Conservation (phyloP, 306 rosid species). For the Glycyrrhiza uralensis region DNA sequence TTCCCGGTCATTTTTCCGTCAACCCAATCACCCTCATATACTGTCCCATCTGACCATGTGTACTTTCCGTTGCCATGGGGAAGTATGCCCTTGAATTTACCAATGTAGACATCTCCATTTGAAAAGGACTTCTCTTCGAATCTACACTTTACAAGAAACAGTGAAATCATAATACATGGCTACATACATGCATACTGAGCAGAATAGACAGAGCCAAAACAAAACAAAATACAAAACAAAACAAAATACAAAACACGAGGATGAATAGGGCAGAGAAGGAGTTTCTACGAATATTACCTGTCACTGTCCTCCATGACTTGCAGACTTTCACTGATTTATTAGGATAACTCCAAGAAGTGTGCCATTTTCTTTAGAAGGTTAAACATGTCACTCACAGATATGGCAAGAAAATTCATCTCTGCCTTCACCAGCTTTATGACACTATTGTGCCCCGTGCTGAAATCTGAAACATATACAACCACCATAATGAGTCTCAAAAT, state of each 20-base stretch:
- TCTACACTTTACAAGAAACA: constrained; percentile 34
- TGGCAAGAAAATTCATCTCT: constrained; percentile 15
- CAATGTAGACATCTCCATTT: constrained; percentile 66
- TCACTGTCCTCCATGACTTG: constrained; percentile 49
- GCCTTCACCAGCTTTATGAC: constrained; percentile 21
- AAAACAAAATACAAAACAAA: constrained; percentile 16
- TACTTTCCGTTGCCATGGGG: constrained; percentile 88
- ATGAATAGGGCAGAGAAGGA: background rate
- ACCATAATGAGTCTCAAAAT: constrained; percentile 12
- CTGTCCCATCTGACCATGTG: constrained; percentile 74
- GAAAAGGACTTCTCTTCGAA: constrained; percentile 53
- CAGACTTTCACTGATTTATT: constrained; percentile 13
- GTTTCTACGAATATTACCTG: constrained; percentile 43
- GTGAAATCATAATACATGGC: background rate
- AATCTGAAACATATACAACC: constrained; percentile 27
- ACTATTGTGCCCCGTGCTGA: background rate
- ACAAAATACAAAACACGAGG: background rate
- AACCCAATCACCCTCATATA: constrained; percentile 85
- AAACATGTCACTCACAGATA: constrained; percentile 9
- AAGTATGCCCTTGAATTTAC: constrained; percentile 49
- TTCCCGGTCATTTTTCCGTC: constrained; percentile 80
- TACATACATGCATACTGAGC: constrained; percentile 4
- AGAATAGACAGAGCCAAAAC: background rate
- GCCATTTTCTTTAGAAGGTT: constrained; percentile 20
- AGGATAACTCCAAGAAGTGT: constrained; percentile 12